phyloP scores from a whole-genome alignment of 352 stramenopile species.

The Globisporangium cylindrosporum region DNA sequence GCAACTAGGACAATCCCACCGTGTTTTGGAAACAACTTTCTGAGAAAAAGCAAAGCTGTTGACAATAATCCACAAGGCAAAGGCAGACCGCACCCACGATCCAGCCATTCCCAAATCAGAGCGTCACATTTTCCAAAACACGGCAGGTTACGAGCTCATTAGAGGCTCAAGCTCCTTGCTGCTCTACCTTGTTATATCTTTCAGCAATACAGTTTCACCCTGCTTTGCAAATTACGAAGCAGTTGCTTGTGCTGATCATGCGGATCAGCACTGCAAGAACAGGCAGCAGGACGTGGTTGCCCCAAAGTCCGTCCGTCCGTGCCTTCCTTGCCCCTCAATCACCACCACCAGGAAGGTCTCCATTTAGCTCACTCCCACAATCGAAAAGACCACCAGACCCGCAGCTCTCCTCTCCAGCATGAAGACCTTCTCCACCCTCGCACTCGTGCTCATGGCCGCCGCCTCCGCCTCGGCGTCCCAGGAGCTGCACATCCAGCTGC shows the following conservation, averaged over 20 bases:
- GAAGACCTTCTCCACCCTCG: slow-evolving; percentile 11
- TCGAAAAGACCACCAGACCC: slow-evolving; percentile 2
- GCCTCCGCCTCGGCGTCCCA: slow-evolving; percentile 21
- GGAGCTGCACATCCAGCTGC: slow-evolving; percentile 34
- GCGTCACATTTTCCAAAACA: not conserved
- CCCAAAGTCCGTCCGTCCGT: not conserved
- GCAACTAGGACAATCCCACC: not conserved
- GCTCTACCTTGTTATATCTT: not conserved
- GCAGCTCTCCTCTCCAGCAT: not conserved
- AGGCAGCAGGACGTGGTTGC: not conserved
- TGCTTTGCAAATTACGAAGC: not conserved
- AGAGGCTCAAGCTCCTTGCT: no score
- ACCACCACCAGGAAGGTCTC: not conserved
- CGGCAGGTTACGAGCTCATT: not conserved
- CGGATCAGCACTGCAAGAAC: not conserved
- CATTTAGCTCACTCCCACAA: not conserved
- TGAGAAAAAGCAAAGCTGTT: not conserved
- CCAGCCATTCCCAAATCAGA: not conserved
- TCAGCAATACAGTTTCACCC: not conserved
- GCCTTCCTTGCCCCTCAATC: not conserved
- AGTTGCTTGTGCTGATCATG: not conserved
- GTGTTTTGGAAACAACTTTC: not conserved
- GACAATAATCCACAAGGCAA: not conserved
- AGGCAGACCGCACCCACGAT: not conserved
- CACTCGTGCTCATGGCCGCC: slow-evolving; percentile 14